Conservation (phyloP, 1,284 basidiomycete species). For the Trametes polyzona region DNA sequence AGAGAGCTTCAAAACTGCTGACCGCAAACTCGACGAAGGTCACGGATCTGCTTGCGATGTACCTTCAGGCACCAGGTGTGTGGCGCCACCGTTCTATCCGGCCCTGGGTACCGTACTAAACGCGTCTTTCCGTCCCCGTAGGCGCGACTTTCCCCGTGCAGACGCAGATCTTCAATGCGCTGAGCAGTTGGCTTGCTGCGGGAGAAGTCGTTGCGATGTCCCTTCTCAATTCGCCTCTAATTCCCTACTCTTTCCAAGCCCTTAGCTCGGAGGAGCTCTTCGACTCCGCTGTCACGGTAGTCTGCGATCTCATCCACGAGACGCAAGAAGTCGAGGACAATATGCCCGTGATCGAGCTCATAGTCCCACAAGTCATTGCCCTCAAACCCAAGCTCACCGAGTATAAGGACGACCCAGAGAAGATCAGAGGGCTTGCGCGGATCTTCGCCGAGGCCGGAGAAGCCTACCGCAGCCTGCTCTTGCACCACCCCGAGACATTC, state of each 20-base stretch:
- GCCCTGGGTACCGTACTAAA: not conserved
- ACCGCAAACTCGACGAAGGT: slow-evolving; percentile 77
- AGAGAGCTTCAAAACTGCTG: slow-evolving; percentile 69
- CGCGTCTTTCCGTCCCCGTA: slow-evolving; percentile 37
- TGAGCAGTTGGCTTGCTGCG: slow-evolving; percentile 87
- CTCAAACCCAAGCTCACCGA: slow-evolving; percentile 68
- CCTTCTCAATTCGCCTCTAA: slow-evolving; percentile 83
- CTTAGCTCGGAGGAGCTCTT: slow-evolving; percentile 87
- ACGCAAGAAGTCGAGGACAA: slow-evolving; percentile 98
- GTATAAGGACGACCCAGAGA: slow-evolving; percentile 80
- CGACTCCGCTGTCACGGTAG: slow-evolving; percentile 89
- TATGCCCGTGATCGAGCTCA: slow-evolving; percentile 84
- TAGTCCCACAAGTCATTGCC: slow-evolving; percentile 83
- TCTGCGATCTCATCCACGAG: slow-evolving; percentile 97
- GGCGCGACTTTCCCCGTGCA: slow-evolving; percentile 88
- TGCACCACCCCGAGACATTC: slow-evolving; percentile 89
- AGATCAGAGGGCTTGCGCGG: slow-evolving; percentile 88
- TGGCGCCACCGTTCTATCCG: not conserved
- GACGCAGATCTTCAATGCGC: slow-evolving; percentile 83
- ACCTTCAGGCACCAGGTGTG: slow-evolving; percentile 87
- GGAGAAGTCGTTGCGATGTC: slow-evolving; percentile 78
- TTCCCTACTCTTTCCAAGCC: slow-evolving; percentile 83
- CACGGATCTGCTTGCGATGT: slow-evolving; percentile 84
- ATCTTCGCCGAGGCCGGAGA: slow-evolving; percentile 97
- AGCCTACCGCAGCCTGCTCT: slow-evolving; percentile 88